These are phyloP conservation scores for Blastobotrys peoriensis DNA, from an alignment of 805 yeast genomes.

Conservation along the genomic window DNA sequence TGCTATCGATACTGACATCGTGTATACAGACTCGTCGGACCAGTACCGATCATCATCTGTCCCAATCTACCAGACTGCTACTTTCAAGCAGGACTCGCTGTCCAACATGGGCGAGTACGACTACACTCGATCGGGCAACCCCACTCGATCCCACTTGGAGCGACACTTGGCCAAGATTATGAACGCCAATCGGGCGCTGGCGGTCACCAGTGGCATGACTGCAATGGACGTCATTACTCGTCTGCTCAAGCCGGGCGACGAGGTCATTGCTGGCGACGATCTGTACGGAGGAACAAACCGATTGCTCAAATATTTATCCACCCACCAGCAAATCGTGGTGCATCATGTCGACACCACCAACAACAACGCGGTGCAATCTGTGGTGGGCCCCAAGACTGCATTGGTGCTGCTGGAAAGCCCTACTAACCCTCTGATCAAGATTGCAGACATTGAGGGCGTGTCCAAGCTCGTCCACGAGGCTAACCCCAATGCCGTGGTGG, in stretches of 20 bases:
- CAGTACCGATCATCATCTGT: slow-evolving; percentile 75
- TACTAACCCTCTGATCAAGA: slow-evolving; percentile 87
- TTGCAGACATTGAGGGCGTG: slow-evolving; percentile 69
- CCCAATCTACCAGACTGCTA: slow-evolving; percentile 90
- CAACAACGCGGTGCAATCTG: slow-evolving; percentile 51
- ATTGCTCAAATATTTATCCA: slow-evolving; percentile 63
- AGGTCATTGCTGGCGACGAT: slow-evolving; percentile 91
- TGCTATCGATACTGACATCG: slow-evolving; percentile 64
- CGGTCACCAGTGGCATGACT: slow-evolving; percentile 90
- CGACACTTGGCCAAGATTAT: slow-evolving; percentile 70
- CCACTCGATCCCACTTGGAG: slow-evolving; percentile 79
- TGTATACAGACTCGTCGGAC: slow-evolving; percentile 55
- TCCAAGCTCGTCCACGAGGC: slow-evolving; percentile 58
- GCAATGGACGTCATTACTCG: slow-evolving; percentile 81
- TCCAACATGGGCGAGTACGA: slow-evolving; percentile 75
- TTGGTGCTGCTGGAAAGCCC: slow-evolving; percentile 87
- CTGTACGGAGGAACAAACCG: slow-evolving; percentile 93
- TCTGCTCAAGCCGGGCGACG: slow-evolving; percentile 71
- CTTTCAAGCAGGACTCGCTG: slow-evolving; percentile 75
- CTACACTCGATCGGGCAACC: slow-evolving; percentile 90
- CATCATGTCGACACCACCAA: slow-evolving; percentile 79
- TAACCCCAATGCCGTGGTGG: slow-evolving; percentile 67
- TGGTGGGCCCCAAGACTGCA: slow-evolving; percentile 52
- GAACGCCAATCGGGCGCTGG: slow-evolving; percentile 70
- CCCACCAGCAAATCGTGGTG: slow-evolving; percentile 58